Conservation (phyloP, 73 alveolate genomes). For the Tetrahymena borealis region DNA sequence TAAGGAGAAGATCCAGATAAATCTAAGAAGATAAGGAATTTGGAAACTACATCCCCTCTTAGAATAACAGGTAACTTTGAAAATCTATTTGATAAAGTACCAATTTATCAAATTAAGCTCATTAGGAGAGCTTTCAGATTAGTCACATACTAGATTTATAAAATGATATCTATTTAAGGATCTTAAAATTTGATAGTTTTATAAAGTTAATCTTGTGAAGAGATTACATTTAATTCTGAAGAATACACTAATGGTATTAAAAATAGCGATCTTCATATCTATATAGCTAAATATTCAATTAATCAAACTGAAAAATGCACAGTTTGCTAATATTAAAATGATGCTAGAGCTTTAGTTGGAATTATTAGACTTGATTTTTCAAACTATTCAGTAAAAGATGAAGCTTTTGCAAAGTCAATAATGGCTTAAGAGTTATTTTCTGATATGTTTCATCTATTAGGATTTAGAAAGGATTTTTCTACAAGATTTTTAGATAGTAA, state of each 20-base stretch:
- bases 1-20: not conserved
- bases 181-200: not conserved
- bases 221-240: not conserved
- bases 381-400: not conserved
- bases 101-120: not conserved
- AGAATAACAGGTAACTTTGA: not conserved
- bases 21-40: not conserved
- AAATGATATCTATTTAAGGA: not conserved
- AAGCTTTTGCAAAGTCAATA: not conserved
- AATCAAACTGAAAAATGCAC: not conserved
- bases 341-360: not conserved
- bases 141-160: not conserved
- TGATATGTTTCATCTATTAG: not conserved
- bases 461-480: not conserved
- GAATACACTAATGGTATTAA: not conserved
- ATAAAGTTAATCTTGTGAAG: not conserved
- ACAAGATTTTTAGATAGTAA: not conserved
- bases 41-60: not conserved
- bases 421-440: not conserved
- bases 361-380: not conserved
- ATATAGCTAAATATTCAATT: not conserved
- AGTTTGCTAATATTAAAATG: not conserved
- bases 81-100: not conserved
- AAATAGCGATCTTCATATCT: not conserved
- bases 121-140: not conserved